Conservation (phyloP, 768 basidiomycete genomes). For the Suillus bovinus region DNA sequence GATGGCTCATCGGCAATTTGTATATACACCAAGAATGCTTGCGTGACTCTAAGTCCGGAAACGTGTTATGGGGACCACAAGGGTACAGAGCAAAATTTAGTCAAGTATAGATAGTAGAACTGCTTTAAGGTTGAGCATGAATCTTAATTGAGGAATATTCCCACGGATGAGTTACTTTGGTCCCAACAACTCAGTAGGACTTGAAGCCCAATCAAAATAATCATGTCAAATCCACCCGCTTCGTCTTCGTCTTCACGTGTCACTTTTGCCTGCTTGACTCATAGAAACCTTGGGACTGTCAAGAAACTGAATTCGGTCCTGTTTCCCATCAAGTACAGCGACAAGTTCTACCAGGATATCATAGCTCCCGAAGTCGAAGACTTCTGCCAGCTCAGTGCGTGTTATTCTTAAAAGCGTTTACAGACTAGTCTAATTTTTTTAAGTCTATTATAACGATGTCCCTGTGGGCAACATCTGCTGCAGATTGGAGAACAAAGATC, state of each 20-base stretch:
- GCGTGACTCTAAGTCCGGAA: background rate
- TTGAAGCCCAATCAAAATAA: conserved; percentile 11
- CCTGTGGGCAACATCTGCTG: conserved; percentile 89
- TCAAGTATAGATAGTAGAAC: background rate
- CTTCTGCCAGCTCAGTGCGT: conserved; percentile 85
- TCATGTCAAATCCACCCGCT: conserved; percentile 26
- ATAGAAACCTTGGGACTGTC: conserved; percentile 80
- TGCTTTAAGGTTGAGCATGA: background rate
- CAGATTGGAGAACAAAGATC: conserved; percentile 65
- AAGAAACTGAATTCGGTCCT: conserved; percentile 69
- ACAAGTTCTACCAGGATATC: conserved; percentile 85
- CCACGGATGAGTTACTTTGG: conserved; percentile 18
- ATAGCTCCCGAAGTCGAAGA: conserved; percentile 75
- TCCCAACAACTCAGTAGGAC: conserved; percentile 21
- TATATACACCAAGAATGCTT: background rate
- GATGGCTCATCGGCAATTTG: background rate
- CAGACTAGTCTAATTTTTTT: conserved; percentile 1
- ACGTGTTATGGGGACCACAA: background rate
- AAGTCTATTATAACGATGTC: conserved; percentile 93
- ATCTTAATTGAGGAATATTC: conserved; percentile 16
- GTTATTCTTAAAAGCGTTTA: conserved; percentile 16
- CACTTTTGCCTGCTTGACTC: conserved; percentile 71
- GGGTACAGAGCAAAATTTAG: background rate
- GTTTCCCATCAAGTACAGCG: conserved; percentile 88
- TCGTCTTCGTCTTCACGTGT: conserved; percentile 40